Percentiles rank a stretch among this genome's conserved stretches.
Conservation (phyloP, 1,139 yeast species). For the Zygoascus meyerae region DNA sequence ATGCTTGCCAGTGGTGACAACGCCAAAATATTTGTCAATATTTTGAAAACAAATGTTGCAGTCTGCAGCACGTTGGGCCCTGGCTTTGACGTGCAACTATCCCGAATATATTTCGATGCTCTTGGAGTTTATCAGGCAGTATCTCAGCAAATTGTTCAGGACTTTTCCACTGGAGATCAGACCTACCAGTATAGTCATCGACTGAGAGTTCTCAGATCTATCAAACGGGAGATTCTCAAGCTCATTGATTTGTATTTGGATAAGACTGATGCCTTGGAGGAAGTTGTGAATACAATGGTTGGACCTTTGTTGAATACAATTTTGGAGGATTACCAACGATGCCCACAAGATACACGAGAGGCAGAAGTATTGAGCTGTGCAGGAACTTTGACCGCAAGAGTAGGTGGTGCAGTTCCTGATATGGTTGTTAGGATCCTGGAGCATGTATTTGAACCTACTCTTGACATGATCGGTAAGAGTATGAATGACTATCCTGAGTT, state of each 20-base stretch:
- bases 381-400: conserved; percentile 81
- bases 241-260: conserved; percentile 84
- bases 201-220: conserved; percentile 91
- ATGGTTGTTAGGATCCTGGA: conserved; percentile 84
- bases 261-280: conserved; percentile 81
- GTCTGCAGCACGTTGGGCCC: conserved; percentile 93
- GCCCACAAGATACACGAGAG: conserved; percentile 95
- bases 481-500: conserved; percentile 97
- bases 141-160: conserved; percentile 58
- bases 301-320: conserved; percentile 83
- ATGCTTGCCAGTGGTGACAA: conserved; percentile 77
- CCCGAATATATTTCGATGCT: conserved; percentile 83
- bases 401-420: conserved; percentile 84
- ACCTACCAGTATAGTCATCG: conserved; percentile 77
- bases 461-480: conserved; percentile 92
- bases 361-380: conserved; percentile 95
- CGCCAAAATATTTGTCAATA: conserved; percentile 87
- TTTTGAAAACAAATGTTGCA: conserved; percentile 89
- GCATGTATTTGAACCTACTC: conserved; percentile 88
- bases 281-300: conserved; percentile 75
- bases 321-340: conserved; percentile 79
- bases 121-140: conserved; percentile 85
- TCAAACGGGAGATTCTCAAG: conserved; percentile 88
- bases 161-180: conserved; percentile 13
- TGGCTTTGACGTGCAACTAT: conserved; percentile 83